Evolutionary conservation across 2,329 filamentous ascomycete species (phyloP), one percentile per base, ranked within the genome.

Genomic region (Polychaeton citri): DNA sequence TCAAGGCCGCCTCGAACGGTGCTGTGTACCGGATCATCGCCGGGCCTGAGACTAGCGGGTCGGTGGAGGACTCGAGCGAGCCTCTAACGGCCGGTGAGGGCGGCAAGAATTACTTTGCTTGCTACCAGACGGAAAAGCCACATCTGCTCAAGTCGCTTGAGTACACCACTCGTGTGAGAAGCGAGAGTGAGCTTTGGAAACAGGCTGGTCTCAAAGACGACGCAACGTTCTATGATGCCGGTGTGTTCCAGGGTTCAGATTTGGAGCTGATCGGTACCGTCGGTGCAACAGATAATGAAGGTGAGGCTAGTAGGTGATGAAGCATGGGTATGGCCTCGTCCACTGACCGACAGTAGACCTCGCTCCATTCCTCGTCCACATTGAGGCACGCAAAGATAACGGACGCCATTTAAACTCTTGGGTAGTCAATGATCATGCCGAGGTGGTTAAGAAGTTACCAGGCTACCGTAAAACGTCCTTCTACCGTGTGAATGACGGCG

Each of bases 1-100:
- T 32, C 38, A 28, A 33, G 4, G 35, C 30, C 8, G 16, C 35
- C 33, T 16, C 19, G 16, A 39, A 20, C 9, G 33, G 24, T 10
- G 24, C 24, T 4, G 24, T 28, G 24, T 28, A 28, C 15, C 12
- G 24, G 5, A 15, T 28, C 24, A 7, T 28, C 15, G 24, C 24
- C 12, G 24, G 24, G 24, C 24, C 24, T 12, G 24, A 28, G 15
- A 15, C 24, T 3, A 15, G 12, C 24, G 12, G 12, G 24, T 28
- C 24, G 24, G 24, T 15, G 12, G 24, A 28, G 24, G 24, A 28
- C 4, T 28, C 24, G 7, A 3, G 12, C 12, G 24, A 28, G 7
- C 12, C 24, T 7, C 24, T 28, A 15, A 28, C 24, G 12, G 24
- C 24, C 15, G 24, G 24, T 7, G 24, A 28, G 15, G 24, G 24